Conservation (phyloP, 23 red algal genomes). For the Cyanidium caldarium region DNA sequence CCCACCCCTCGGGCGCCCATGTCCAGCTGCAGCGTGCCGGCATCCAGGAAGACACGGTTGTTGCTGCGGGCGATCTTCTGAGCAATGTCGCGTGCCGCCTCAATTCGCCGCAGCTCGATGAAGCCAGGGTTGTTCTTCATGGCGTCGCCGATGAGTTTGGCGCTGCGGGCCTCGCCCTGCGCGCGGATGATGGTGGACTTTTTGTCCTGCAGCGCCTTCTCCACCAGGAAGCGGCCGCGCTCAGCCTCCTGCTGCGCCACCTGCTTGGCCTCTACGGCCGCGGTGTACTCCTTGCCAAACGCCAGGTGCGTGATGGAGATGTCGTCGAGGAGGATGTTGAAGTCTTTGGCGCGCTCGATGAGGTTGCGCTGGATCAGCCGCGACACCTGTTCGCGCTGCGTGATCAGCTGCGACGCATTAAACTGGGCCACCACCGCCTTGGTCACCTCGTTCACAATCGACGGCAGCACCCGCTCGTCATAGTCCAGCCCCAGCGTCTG, state of each 20-base stretch:
- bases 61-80: slow-evolving; percentile 13
- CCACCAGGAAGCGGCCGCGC: slow-evolving; percentile 77
- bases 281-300: slow-evolving; percentile 89
- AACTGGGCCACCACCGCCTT: slow-evolving; percentile 95
- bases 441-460: slow-evolving; percentile 97
- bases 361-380: slow-evolving; percentile 67
- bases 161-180: slow-evolving; percentile 69
- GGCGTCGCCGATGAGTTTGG: slow-evolving; percentile 77
- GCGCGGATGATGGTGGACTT: slow-evolving; percentile 81
- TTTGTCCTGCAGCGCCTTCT: slow-evolving; percentile 92
- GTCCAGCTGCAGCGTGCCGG: slow-evolving; percentile 80
- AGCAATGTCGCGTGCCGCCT: slow-evolving; percentile 86
- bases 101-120: slow-evolving; percentile 78
- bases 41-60: slow-evolving; percentile 61
- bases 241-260: slow-evolving; percentile 98
- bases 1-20: slow-evolving; percentile 9
- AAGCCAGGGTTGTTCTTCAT: slow-evolving; percentile 81
- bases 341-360: slow-evolving; percentile 57
- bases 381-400: slow-evolving; percentile 87
- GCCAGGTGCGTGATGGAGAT: slow-evolving; percentile 99
- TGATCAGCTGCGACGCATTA: slow-evolving; percentile 89
- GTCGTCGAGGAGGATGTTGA: slow-evolving; percentile 89
- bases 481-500: slow-evolving; percentile 77
- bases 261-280: slow-evolving; percentile 96
- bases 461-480: slow-evolving; percentile 95